A percentile compares a stretch with the other conserved stretches of the same genome.
These are phyloP conservation scores for Boletus rubroflammeus DNA, from an alignment of 768 basidiomycete species.

Conservation along the genomic window DNA sequence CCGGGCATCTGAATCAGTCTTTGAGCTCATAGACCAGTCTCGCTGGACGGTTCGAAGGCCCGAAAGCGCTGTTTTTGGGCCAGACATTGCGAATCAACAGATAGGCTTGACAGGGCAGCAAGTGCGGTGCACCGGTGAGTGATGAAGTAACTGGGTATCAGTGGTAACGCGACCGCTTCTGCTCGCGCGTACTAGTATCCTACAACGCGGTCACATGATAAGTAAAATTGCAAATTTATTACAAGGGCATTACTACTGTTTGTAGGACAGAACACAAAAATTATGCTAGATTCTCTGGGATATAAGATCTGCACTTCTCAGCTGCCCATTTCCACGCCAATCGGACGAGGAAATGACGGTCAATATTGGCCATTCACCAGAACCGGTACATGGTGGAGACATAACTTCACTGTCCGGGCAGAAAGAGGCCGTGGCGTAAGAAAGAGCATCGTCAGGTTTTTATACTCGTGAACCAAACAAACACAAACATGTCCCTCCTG, in stretches of 20 bases:
- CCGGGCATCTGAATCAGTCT: conserved; percentile 21
- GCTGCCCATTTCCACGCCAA: conserved; percentile 52
- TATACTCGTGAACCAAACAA: conserved; percentile 31
- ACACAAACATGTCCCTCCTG: conserved; percentile 21
- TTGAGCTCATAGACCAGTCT: conserved; percentile 55
- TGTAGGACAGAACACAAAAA: conserved; percentile 37
- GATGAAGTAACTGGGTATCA: background rate
- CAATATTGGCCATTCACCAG: conserved; percentile 71
- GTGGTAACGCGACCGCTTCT: background rate
- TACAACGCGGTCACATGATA: conserved; percentile 24
- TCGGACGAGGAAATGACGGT: conserved; percentile 49
- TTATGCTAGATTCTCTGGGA: conserved; percentile 30
- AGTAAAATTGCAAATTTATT: too few relatives aligned
- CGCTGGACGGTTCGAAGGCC: conserved; percentile 60
- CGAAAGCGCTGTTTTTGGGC: conserved; percentile 42
- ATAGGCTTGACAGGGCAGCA: background rate
- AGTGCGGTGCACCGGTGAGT: background rate
- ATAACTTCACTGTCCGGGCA: conserved; percentile 66
- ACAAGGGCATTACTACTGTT: background rate
- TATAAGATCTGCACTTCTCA: conserved; percentile 38
- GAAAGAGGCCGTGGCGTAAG: conserved; percentile 54
- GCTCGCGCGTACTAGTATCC: too few relatives aligned
- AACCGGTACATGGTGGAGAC: conserved; percentile 70
- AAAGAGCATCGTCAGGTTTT: conserved; percentile 3
- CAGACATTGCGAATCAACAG: conserved; percentile 20